Evolutionary conservation across 116 monocot species (phyloP), one percentile per base, ranked within the genome.

Genomic region (Posidonia oceanica): DNA sequence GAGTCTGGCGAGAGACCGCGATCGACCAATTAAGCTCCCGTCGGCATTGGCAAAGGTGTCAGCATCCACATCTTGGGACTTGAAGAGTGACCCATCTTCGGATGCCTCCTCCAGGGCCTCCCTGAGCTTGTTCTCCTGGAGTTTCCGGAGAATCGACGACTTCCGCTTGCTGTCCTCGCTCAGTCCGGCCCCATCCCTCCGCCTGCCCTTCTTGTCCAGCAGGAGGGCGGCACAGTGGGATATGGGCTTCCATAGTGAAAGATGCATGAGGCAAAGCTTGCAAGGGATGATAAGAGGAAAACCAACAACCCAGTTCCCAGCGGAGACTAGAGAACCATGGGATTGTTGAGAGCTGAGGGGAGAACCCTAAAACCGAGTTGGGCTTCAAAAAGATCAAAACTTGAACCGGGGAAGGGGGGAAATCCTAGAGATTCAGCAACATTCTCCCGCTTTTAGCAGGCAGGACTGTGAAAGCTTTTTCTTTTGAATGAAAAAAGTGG

Each of bases 91-190:
- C 2, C 98, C 98, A 39, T 93, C 87, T 63, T 93, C 93, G 1
- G 98, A 98, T 13, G 98, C 98, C 74, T 98, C 98, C 70, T 98
- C 93, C 5, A 98, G 84, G 18, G 98, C 98, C 42, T 93, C 90
- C n/a, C 98, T 76, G 74, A 98, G 87, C 73, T 86, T 85, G 76
- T 48, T 75, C 81, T 98, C 98, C 59, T 93, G 90, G 17, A 87
- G 80, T 55, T 80, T 80, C 73, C 87, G 79, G 75, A 97, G 79
- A 7, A 48, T 12, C 48, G 8, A 65, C 76, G 75, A 36, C 75
- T 22, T 63, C 52, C 59, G 52, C 12, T 48, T 48, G 7, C 48
- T 12, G 5, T 12, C 48, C 7, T 48, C 29, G 29, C 29, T 57
- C 55, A 80, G 90, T 42, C 69, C 75, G 74, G 53, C 62, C 11